Conservation (phyloP, 176 grass and related monocot species). For the Rhipidocladum racemiflorum region DNA sequence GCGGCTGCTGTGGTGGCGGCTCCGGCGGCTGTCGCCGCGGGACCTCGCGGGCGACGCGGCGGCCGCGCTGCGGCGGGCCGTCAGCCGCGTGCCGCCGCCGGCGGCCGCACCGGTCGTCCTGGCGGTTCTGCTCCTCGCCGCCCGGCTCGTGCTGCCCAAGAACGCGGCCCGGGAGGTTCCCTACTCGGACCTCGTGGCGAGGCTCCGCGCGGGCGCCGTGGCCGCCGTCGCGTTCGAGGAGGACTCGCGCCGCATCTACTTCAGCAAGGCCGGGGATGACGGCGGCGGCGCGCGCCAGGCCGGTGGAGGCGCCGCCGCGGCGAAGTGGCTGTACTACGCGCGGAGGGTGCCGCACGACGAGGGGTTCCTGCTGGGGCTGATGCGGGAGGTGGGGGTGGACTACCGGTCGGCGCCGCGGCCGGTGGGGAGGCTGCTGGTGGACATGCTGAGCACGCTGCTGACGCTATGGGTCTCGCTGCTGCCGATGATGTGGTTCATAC, state of each 20-base stretch:
- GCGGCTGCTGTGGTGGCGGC: too few species aligned
- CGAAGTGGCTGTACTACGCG: conserved; percentile 59
- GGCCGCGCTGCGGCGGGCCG: conserved; percentile 27
- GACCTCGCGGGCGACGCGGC: conserved; percentile 33
- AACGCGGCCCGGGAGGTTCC: conserved; percentile 59
- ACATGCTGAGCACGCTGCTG: conserved; percentile 62
- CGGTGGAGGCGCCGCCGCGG: neutral
- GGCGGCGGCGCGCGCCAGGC: conserved; percentile 3
- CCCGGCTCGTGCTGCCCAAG: conserved; percentile 50
- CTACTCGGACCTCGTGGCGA: conserved; percentile 70
- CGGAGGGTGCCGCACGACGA: conserved; percentile 84
- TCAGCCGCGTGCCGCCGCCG: conserved; percentile 33
- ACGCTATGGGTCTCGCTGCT: conserved; percentile 77
- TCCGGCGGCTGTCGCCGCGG: conserved; percentile 39
- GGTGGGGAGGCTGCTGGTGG: conserved; percentile 51
- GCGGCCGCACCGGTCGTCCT: conserved; percentile 41
- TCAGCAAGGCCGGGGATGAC: conserved; percentile 40
- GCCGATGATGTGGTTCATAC: conserved; percentile 92
- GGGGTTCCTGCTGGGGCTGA: conserved; percentile 73
- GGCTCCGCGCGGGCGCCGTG: conserved; percentile 52
- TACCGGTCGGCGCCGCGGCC: conserved; percentile 71
- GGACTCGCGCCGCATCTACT: conserved; percentile 83
- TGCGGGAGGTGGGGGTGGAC: conserved; percentile 64
- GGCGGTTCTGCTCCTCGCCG: conserved; percentile 43
- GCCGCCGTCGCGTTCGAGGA: conserved; percentile 68